Evolutionary conservation across 225 moss, liverwort and hornwort genomes (phyloP).

Genomic region (Sphagnum contortum): DNA sequence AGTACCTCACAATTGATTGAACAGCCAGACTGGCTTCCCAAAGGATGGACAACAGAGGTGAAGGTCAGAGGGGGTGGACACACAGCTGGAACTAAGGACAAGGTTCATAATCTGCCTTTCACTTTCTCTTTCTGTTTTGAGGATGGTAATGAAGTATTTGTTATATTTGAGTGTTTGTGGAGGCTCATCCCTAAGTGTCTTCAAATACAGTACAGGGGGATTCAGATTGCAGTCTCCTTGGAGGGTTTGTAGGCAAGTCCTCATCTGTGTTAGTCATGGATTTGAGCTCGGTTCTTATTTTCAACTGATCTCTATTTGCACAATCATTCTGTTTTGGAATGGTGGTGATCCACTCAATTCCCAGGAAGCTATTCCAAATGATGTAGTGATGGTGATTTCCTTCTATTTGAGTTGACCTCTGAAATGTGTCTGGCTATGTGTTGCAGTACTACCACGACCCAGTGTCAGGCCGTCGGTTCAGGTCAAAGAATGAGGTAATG

Average conservation of each 20-base stretch:
- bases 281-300: neutral
- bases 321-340: too few species aligned
- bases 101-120: conserved; percentile 9
- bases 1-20: conserved; percentile 9
- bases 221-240: neutral
- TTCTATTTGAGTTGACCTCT: too few species aligned
- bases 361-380: too few species aligned
- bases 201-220: neutral
- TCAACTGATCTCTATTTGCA: too few species aligned
- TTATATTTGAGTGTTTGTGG: conserved; percentile 1
- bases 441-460: conserved; percentile 27
- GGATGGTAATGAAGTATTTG: neutral
- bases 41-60: conserved; percentile 33
- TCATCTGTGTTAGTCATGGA: neutral
- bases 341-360: too few species aligned
- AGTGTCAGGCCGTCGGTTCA: conserved; percentile 19
- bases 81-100: conserved; percentile 10
- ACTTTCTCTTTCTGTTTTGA: neutral
- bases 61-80: conserved; percentile 6
- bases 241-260: neutral
- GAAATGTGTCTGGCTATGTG: too few species aligned
- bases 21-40: conserved; percentile 21
- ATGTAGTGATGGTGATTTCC: too few species aligned
- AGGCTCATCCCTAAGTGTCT: neutral
- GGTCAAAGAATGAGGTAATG: conserved; percentile 21